Base-by-base conservation (phyloP, 129 eudicot species). In the Cynara cardunculus region DNA sequence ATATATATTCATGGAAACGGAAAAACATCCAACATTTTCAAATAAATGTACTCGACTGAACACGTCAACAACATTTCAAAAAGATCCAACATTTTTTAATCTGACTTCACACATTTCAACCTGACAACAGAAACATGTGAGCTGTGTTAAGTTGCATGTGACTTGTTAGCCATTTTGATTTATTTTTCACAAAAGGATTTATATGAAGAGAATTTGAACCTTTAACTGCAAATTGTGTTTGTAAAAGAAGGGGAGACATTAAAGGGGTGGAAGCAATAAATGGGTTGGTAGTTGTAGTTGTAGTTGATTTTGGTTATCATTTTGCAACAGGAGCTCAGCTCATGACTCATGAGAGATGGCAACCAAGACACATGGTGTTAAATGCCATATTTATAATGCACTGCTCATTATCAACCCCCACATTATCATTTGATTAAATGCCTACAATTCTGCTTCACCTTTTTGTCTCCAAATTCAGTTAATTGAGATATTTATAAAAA, bases 371-470 rank as follows among this genome's bases (percentile, higher is more conserved):
- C 64, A 73, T 73, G 77, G 71, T 11, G 71, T 75, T 59, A 61
- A 75, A 59, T 75, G 79, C 79, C 34, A n/a, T 75, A 75, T 59
- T 61, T 75, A 56, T 30, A 75, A 41, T 16, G 21, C n/a, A 62
- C 72, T 14, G 5, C 35, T 77, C 73, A 77, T 8, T 24, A 22
- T 64, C 31, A 35, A 64, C 41, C 35, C 56, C 30, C 61, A 21
- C 77, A 41, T 41, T 73, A 56, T 56, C 24, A 56, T 7, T 4
- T 56, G 25, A 53, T 5, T 56, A 56, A 56, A 56, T 56, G 65
- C 24, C 65, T 7, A 56, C 24, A 14, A 56, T n/a, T 18, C 65
- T 56, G n/a, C 24, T 56, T n/a, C 65, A 56, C 65, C 1, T 56
- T n/a, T n/a, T 56, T 53, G 64, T 53, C 13, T 39, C 10, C 5